Conservation (phyloP, 352 stramenopile species). For the Phytophthora aleatoria region DNA sequence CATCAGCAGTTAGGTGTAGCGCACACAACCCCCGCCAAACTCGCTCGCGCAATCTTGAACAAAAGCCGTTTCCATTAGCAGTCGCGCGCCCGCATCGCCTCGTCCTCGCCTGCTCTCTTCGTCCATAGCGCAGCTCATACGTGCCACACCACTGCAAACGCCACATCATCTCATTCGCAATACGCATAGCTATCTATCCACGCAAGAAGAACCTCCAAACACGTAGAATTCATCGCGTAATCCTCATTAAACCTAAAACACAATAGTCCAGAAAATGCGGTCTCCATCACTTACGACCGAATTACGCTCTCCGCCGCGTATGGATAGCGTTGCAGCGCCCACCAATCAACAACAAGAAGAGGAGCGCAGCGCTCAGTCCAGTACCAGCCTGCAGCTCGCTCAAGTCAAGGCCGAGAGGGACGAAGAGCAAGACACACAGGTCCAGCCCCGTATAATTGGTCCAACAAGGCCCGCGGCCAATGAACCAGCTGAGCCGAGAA, state of each 20-base stretch:
- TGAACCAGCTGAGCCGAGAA: slow-evolving; percentile 3
- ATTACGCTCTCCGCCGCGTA: slow-evolving; percentile 7
- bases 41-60: slow-evolving; percentile 28
- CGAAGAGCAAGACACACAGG: slow-evolving; percentile 11
- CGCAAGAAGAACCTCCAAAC: not conserved
- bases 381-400: not conserved
- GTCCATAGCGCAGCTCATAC: not conserved
- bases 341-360: slow-evolving; percentile 28
- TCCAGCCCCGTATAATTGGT: not conserved
- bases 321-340: not conserved
- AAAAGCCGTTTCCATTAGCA: slow-evolving; percentile 33
- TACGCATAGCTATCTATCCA: not conserved
- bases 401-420: slow-evolving; percentile 24
- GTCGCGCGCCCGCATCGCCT: slow-evolving; percentile 8
- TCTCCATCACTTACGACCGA: slow-evolving; percentile 7
- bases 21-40: slow-evolving; percentile 8
- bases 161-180: not conserved
- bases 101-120: not conserved
- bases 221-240: slow-evolving; percentile 9
- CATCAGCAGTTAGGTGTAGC: slow-evolving; percentile 13
- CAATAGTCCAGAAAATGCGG: slow-evolving; percentile 15
- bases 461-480: slow-evolving; percentile 2
- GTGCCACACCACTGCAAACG: not conserved
- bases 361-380: not conserved
- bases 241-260: not conserved